Evolutionary conservation across 2,329 filamentous ascomycete species (phyloP).

Genomic region (Monosporascus sp.): DNA sequence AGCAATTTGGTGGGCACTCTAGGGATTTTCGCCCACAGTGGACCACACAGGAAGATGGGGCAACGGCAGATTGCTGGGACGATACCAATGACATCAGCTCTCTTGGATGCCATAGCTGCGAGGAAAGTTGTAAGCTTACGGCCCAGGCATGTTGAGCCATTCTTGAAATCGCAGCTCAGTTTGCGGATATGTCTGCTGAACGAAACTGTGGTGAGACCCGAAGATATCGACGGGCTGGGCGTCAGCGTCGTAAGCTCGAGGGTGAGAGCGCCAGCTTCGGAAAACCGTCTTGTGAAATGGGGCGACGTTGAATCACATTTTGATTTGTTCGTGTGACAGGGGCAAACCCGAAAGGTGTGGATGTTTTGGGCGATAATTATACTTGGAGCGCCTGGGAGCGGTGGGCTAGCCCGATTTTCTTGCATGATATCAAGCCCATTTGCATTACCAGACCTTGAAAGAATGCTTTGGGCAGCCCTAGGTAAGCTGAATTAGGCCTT

Average conservation of each 20-base stretch:
- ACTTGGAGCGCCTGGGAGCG: not conserved
- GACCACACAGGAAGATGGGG: constrained; percentile 22
- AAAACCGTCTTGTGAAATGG: constrained; percentile 33
- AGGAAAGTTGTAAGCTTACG: constrained; percentile 33
- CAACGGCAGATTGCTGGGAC: constrained; percentile 39
- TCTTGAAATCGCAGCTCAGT: constrained; percentile 34
- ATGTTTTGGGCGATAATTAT: not conserved
- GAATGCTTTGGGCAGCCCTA: not conserved
- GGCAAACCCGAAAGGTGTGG: not conserved
- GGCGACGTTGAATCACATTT: constrained; percentile 23
- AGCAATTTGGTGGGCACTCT: constrained; percentile 57
- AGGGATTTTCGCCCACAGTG: constrained; percentile 43
- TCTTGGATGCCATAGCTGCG: constrained; percentile 36
- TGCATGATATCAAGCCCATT: not conserved
- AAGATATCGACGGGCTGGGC: constrained; percentile 26
- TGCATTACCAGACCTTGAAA: not conserved
- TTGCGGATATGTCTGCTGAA: constrained; percentile 25
- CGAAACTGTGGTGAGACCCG: constrained; percentile 20
- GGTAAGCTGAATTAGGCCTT: not conserved
- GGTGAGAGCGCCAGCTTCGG: constrained; percentile 28
- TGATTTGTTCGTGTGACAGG: constrained; percentile 19
- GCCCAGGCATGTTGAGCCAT: constrained; percentile 31
- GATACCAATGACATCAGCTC: constrained; percentile 44
- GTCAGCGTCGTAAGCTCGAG: constrained; percentile 32
- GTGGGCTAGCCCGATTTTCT: not conserved